A percentile compares a stretch with the other conserved stretches of the same genome.
Evolutionary conservation across 805 yeast species (phyloP).

Genomic region (Candida hispaniensis): DNA sequence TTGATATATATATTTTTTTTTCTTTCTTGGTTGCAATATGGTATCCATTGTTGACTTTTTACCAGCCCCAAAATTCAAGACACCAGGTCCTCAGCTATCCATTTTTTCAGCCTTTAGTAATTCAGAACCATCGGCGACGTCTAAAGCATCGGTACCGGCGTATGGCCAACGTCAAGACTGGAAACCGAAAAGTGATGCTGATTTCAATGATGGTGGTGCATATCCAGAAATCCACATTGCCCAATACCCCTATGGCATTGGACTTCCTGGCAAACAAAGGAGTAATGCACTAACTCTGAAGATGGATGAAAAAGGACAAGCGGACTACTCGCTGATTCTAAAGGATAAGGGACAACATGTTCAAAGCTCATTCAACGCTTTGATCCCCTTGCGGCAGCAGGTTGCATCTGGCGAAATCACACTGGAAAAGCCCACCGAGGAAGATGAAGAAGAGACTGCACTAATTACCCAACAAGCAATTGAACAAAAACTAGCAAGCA

Average conservation of each 20-base stretch:
- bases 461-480: slow-evolving; percentile 49
- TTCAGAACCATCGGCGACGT: not conserved
- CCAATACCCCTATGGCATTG: slow-evolving; percentile 29
- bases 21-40: too few relatives aligned
- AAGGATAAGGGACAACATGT: slow-evolving; percentile 24
- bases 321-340: slow-evolving; percentile 28
- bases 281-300: slow-evolving; percentile 25
- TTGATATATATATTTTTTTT: too few relatives aligned
- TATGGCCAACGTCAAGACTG: slow-evolving; percentile 25
- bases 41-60: slow-evolving; percentile 4
- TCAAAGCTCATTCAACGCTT: slow-evolving; percentile 43
- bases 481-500: slow-evolving; percentile 37
- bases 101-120: slow-evolving; percentile 3
- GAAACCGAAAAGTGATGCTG: slow-evolving; percentile 23
- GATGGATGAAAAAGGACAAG: slow-evolving; percentile 26
- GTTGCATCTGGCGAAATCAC: slow-evolving; percentile 31
- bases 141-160: slow-evolving; percentile 17
- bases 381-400: slow-evolving; percentile 49
- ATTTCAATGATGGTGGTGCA: slow-evolving; percentile 30
- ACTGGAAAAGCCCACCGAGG: slow-evolving; percentile 38
- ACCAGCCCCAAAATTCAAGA: slow-evolving; percentile 7
- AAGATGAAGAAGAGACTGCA: slow-evolving; percentile 38
- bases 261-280: slow-evolving; percentile 18
- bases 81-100: slow-evolving; percentile 13
- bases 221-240: slow-evolving; percentile 29